Percentiles rank a stretch among this genome's conserved stretches.
Evolutionary conservation across 768 basidiomycete species (phyloP).

Genomic region (Boletus reticulatus): DNA sequence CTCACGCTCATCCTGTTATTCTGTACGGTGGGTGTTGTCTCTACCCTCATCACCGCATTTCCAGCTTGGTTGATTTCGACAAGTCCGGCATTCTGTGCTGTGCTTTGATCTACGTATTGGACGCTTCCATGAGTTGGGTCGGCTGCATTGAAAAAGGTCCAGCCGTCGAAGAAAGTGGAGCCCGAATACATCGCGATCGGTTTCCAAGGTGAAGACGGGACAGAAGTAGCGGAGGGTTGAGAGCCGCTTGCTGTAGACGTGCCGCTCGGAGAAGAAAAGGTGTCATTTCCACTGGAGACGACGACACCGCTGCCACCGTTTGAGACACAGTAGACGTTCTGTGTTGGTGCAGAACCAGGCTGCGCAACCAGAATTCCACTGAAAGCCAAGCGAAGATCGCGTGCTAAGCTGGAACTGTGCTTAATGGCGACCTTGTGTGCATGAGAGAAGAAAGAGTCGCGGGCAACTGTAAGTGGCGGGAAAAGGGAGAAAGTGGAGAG

Average conservation of each 20-base stretch:
- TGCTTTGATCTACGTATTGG: slow-evolving; percentile 59
- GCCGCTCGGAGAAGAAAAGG: slow-evolving; percentile 23
- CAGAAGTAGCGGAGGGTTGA: slow-evolving; percentile 15
- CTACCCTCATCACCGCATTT: slow-evolving; percentile 84
- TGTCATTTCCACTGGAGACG: slow-evolving; percentile 16
- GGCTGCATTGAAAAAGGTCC: slow-evolving; percentile 62
- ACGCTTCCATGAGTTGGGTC: slow-evolving; percentile 83
- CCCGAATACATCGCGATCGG: slow-evolving; percentile 61
- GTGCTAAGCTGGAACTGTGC: slow-evolving; percentile 60
- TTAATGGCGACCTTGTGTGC: slow-evolving; percentile 55
- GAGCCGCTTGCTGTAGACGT: slow-evolving; percentile 23
- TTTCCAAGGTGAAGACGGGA: slow-evolving; percentile 54
- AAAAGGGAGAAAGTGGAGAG: slow-evolving; percentile 30
- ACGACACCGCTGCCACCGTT: slow-evolving; percentile 17
- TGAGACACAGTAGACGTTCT: slow-evolving; percentile 37
- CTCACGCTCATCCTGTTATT: slow-evolving; percentile 73
- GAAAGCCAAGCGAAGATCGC: slow-evolving; percentile 68
- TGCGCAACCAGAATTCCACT: slow-evolving; percentile 49
- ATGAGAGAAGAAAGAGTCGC: slow-evolving; percentile 36
- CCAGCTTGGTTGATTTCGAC: slow-evolving; percentile 65
- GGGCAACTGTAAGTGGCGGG: slow-evolving; percentile 21
- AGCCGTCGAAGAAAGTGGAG: slow-evolving; percentile 76
- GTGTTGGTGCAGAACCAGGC: slow-evolving; percentile 27
- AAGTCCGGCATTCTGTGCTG: slow-evolving; percentile 60
- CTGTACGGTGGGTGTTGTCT: slow-evolving; percentile 74